Conservation (phyloP, 73 alveolate genomes). For the Paramecium pentaurelia region DNA sequence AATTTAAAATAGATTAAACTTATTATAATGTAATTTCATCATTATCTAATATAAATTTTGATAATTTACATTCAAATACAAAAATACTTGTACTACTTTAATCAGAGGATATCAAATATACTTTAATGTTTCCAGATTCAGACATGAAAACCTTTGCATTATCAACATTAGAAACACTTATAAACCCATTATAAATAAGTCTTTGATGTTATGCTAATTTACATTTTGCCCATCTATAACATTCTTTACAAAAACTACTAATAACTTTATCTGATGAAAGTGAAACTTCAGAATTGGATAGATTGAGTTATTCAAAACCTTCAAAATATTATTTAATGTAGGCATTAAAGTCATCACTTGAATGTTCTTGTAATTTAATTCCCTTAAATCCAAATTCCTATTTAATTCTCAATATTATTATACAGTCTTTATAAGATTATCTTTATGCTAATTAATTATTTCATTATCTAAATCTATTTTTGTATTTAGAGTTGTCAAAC, state of each 20-base stretch:
- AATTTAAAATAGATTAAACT: background rate
- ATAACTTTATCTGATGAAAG: background rate
- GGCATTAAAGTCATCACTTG: background rate
- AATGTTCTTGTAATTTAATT: background rate
- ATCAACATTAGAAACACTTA: background rate
- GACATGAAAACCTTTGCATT: background rate
- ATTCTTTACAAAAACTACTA: background rate
- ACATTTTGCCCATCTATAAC: background rate
- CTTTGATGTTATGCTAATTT: background rate
- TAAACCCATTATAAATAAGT: background rate
- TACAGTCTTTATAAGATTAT: background rate
- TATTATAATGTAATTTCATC: background rate
- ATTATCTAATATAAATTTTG: background rate
- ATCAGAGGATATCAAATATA: background rate
- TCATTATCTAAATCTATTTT: background rate
- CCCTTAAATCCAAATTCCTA: background rate
- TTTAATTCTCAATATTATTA: background rate
- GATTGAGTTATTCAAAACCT: background rate
- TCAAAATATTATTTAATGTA: background rate
- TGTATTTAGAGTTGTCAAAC: background rate
- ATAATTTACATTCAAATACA: background rate
- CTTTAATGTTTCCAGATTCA: background rate
- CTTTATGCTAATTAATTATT: background rate
- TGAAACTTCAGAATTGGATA: background rate
- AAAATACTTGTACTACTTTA: conserved; percentile 1